Base-by-base conservation (phyloP, 1,284 basidiomycete genomes). In the Heimioporus retisporus region DNA sequence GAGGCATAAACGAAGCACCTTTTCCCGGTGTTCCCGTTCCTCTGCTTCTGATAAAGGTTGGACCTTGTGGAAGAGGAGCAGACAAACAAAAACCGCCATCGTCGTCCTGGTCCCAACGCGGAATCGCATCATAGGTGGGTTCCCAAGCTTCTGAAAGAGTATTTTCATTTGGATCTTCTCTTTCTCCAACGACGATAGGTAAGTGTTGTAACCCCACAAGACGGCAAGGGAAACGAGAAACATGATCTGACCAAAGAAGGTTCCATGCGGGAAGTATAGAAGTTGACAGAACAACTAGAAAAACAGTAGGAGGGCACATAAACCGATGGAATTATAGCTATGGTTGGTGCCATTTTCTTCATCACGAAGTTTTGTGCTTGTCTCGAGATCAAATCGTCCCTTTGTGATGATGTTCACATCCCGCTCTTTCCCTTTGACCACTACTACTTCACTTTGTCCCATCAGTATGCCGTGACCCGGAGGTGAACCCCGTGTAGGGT, bases 391-490 rank as follows among this genome's bases (percentile, higher is more conserved):
- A 54, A 80, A 80, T 2, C 14, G 40, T 1, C 77, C 77, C 51
- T 70, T 77, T 2, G 76, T 78, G 61, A 79, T 70, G 19, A 62
- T 66, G 21, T 77, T 75, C n/a, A 80, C 75, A 21, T 77, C 77
- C 35, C 43, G 59, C 28, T 80, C 78, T 3, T 44, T 13, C 28
- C 78, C 79, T 60, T 73, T 78, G 35, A 77, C 62, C 6, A 77
- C 66, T 23, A 76, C 51, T 2, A 78, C 67, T 2, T 50, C 70
- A 0, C 60, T 48, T 1, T 63, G 61, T 44, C 57, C 65, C 14
- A 61, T 53, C 14, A 79, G 44, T 42, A 77, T 57, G 0, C 72
- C 74, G n/a, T 73, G 63, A 2, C 75, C 77, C 6, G 68, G 67
- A 14, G 75, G 76, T 42, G 53, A 55, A 1, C 72, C 73, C 0